Evolutionary conservation across 345 rosid species (phyloP).

Genomic region (Iberis pinnata): DNA sequence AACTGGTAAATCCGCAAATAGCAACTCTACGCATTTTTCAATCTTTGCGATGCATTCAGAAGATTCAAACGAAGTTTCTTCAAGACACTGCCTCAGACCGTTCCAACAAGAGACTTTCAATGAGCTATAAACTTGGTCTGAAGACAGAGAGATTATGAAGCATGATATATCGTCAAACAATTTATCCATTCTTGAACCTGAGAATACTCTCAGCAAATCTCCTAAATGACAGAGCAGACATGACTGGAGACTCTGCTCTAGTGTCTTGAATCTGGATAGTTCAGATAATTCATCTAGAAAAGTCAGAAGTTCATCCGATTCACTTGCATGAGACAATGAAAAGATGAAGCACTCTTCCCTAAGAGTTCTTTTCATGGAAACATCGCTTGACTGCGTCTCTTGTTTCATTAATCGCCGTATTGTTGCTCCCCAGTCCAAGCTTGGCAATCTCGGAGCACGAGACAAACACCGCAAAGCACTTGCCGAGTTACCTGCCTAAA

Average conservation of each 20-base stretch:
- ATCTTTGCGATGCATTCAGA: conserved; percentile 40
- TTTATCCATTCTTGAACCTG: conserved; percentile 71
- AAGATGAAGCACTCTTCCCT: conserved; percentile 68
- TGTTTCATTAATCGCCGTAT: conserved; percentile 79
- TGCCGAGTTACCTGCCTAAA: conserved; percentile 40
- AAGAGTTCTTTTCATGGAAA: conserved; percentile 37
- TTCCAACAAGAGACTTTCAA: conserved; percentile 72
- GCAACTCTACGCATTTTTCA: conserved; percentile 61
- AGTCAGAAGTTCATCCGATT: conserved; percentile 51
- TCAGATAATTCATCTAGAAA: conserved; percentile 79
- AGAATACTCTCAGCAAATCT: conserved; percentile 55
- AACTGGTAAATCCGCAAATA: conserved; percentile 55
- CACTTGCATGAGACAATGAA: conserved; percentile 60
- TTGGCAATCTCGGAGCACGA: conserved; percentile 72
- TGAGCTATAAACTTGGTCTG: conserved; percentile 36
- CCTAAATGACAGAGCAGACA: conserved; percentile 56
- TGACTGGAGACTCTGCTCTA: conserved; percentile 60
- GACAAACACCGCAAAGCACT: conserved; percentile 69
- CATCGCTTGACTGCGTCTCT: conserved; percentile 41
- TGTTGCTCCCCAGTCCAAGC: conserved; percentile 74
- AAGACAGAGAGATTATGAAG: conserved; percentile 42
- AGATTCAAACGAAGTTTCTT: conserved; percentile 56
- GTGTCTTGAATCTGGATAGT: conserved; percentile 61
- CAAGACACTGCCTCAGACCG: conserved; percentile 64
- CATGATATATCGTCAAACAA: conserved; percentile 53